Conservation (phyloP, 1,139 yeast genomes). For the Debaryomyces fabryi region DNA sequence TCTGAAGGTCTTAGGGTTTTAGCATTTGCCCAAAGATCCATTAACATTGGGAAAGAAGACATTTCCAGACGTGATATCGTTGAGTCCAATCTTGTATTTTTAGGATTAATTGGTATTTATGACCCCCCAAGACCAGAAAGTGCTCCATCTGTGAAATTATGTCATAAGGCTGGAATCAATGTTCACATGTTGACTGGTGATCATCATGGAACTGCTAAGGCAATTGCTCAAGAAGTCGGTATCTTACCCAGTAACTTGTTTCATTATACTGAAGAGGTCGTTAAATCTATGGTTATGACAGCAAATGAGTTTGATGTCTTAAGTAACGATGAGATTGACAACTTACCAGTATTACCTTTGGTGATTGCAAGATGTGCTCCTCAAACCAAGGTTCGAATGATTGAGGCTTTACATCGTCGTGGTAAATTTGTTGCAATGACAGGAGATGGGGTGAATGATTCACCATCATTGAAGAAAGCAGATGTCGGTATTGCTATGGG, state of each 20-base stretch:
- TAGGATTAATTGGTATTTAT: constrained; percentile 78
- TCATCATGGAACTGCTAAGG: constrained; percentile 79
- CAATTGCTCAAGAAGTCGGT: constrained; percentile 86
- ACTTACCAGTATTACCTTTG: constrained; percentile 69
- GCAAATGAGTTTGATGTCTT: constrained; percentile 73
- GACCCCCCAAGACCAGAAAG: constrained; percentile 84
- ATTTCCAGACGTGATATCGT: constrained; percentile 49
- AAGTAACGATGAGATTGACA: constrained; percentile 63
- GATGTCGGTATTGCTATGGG: constrained; percentile 93
- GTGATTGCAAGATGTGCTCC: constrained; percentile 89
- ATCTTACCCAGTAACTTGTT: constrained; percentile 71
- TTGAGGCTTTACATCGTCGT: constrained; percentile 78
- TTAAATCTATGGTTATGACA: constrained; percentile 72
- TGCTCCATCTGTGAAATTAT: constrained; percentile 63
- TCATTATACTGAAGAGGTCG: constrained; percentile 63
- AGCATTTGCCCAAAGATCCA: constrained; percentile 59
- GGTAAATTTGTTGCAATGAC: constrained; percentile 79
- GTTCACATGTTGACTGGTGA: constrained; percentile 89
- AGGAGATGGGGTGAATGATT: constrained; percentile 86
- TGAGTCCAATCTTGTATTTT: constrained; percentile 60
- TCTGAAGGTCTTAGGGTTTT: constrained; percentile 73
- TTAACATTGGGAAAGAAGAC: constrained; percentile 24
- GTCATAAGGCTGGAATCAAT: constrained; percentile 77
- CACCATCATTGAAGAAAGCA: constrained; percentile 77
- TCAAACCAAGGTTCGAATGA: constrained; percentile 81